Base-by-base conservation (phyloP, 768 basidiomycete species). In the Russula emetica region DNA sequence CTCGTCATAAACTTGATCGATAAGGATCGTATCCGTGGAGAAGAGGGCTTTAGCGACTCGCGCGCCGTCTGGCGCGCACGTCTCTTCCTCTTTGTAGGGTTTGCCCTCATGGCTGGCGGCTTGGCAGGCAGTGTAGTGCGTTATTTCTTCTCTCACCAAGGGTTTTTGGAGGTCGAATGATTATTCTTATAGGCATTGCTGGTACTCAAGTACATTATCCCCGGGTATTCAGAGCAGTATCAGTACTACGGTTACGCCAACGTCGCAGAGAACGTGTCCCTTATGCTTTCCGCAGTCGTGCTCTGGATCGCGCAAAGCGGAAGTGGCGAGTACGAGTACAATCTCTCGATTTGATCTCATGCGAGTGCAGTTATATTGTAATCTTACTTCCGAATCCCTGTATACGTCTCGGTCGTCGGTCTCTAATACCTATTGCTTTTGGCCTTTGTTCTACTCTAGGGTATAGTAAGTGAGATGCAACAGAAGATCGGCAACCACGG, bases 71-170 rank as follows among this genome's bases (percentile, higher is more conserved):
- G 94, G 93, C 80, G 91, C 66, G 96, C 96, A 7, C 78, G 95
- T 34, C 76, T 97, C 67, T 85, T 96, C 71, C 74, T 98, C 66
- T 99, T 99, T 75, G 82, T 98, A 63, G 96, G 96, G 1, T 97
- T 99, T 71, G 94, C 96, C 0, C 74, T 98, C 52, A 94, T 99
- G 94, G 97, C 97, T 2, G 96, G 97, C 9, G 97, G 97, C 0
- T 73, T 98, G 51, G 97, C 96, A n/a, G 97, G 96, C 55, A 95
- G 94, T 71, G 85, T 97, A 72, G 95, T 98, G 71, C 70, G 94
- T 85, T 16, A 38, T 26, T 58, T 57, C 50, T 6, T 30, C 26
- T 4, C 5, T 28, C 8, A 14, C 34, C 4, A 58, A 45, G 16
- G 36, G 6, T 38, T 50, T 18, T 50, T 18, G 14, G 24, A 50